Evolutionary conservation across 768 basidiomycete species (phyloP).

Genomic region (Pholiota conissans): DNA sequence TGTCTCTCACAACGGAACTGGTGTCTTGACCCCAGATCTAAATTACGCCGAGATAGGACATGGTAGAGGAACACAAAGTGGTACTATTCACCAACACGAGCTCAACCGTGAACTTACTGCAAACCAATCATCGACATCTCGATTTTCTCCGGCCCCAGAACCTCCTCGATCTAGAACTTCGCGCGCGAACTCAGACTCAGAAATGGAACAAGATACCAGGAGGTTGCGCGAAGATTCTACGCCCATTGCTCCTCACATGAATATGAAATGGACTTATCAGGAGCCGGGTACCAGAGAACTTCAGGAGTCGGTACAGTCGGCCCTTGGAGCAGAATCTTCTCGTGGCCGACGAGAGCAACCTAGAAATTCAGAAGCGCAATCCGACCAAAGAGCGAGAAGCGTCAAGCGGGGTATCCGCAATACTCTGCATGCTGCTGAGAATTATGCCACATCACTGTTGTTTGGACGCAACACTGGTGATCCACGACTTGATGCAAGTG

Average conservation of each 20-base stretch:
- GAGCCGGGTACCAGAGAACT: constrained; percentile 25
- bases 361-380: constrained; percentile 11
- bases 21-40: constrained; percentile 70
- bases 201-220: constrained; percentile 6
- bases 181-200: constrained; percentile 19
- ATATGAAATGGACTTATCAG: constrained; percentile 12
- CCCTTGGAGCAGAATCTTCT: constrained; percentile 19
- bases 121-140: constrained; percentile 16
- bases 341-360: constrained; percentile 20
- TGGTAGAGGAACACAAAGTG: constrained; percentile 51
- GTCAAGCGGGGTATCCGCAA: constrained; percentile 67
- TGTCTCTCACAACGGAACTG: constrained; percentile 44
- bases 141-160: constrained; percentile 11
- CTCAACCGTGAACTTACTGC: constrained; percentile 17
- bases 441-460: constrained; percentile 63
- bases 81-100: constrained; percentile 14
- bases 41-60: constrained; percentile 79
- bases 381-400: constrained; percentile 43
- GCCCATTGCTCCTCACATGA: constrained; percentile 6
- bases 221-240: constrained; percentile 10
- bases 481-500: neutral
- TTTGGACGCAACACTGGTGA: constrained; percentile 49
- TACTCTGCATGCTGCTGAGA: constrained; percentile 69
- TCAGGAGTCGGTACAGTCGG: constrained; percentile 36
- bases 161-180: constrained; percentile 14